Base-by-base conservation (phyloP, 805 yeast genomes). In the Candida schatavii region DNA sequence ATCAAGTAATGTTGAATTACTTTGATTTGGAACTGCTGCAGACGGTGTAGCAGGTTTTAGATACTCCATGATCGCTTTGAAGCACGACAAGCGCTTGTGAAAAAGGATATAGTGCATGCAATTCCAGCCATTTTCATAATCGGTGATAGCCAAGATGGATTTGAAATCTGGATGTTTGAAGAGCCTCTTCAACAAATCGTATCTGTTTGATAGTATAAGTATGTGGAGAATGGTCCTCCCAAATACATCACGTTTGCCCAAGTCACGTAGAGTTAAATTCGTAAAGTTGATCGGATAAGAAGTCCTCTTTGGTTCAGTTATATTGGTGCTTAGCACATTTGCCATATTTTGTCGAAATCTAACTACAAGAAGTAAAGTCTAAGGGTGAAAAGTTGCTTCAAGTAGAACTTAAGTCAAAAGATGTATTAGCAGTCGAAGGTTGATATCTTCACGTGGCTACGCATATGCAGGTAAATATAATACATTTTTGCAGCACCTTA, bases 71-170 rank as follows among this genome's bases (percentile, higher is more conserved):
- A 70, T 42, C 1, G 57, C 59, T 40, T 70, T 73, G 7, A 83
- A 80, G 54, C 84, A 75, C 15, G 73, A 54, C 32, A 83, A 62
- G 41, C 83, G 70, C 26, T 80, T 85, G 46, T 75, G 64, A 48
- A 69, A 77, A 11, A 85, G 64, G 3, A 88, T 78, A 45, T 80
- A 76, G 59, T 90, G 97, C 22, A 90, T 66, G 20, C 88, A 78
- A 33, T 86, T 85, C 84, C 95, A 89, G 2, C 88, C 85, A 55
- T 78, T 87, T 59, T 89, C 97, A 40, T 66, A 67, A 58, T 90
- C 97, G 2, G 68, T 61, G 0, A 62, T 50, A 2, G 72, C 49
- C 40, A 70, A 30, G 2, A 65, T 45, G n/a, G 41, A 37, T 38
- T 80, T 78, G 18, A 76, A 54, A 14, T 73, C 70, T 6, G 74